A percentile compares a stretch with the other conserved stretches of the same genome.
Evolutionary conservation across 192 early-diverging fungal species (phyloP).

Genomic region (Mycoemilia scoparia): DNA sequence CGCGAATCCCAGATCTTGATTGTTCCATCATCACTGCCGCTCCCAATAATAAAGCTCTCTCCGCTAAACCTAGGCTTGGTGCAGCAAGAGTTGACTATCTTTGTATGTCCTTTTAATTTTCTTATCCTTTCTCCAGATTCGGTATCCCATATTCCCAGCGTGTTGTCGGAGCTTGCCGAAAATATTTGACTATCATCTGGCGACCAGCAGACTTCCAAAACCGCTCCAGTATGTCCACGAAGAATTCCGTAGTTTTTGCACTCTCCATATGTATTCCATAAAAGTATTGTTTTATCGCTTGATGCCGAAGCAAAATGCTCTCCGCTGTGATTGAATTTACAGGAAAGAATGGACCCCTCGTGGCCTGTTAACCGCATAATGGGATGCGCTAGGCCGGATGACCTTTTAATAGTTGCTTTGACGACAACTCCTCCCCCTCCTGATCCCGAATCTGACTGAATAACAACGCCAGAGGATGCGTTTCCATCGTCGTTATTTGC

Average conservation of each 20-base stretch:
- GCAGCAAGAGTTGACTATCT: slow-evolving; percentile 66
- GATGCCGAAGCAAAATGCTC: slow-evolving; percentile 65
- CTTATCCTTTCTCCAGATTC: slow-evolving; percentile 65
- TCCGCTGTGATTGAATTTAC: slow-evolving; percentile 73
- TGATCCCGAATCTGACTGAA: too few species aligned
- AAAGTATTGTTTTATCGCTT: slow-evolving; percentile 63
- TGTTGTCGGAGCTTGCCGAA: slow-evolving; percentile 67
- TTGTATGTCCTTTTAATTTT: slow-evolving; percentile 59
- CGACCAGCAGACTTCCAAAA: slow-evolving; percentile 86
- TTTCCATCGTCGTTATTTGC: too few species aligned
- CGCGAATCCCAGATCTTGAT: slow-evolving; percentile 61
- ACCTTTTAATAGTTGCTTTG: slow-evolving; percentile 28
- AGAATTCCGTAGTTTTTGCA: slow-evolving; percentile 74
- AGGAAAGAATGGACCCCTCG: slow-evolving; percentile 59
- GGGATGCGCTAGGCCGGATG: slow-evolving; percentile 60
- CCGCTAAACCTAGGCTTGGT: slow-evolving; percentile 38
- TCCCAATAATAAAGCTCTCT: slow-evolving; percentile 52
- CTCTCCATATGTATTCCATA: slow-evolving; percentile 90
- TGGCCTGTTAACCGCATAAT: slow-evolving; percentile 79
- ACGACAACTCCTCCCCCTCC: too few species aligned
- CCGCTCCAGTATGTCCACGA: slow-evolving; percentile 66
- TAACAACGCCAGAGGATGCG: too few species aligned
- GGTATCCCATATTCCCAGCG: slow-evolving; percentile 67
- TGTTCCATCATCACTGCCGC: slow-evolving; percentile 69
- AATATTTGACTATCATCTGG: slow-evolving; percentile 58